Evolutionary conservation across 345 rosid species (phyloP), one percentile per base, ranked within the genome.

Genomic region (Camelina hispida): DNA sequence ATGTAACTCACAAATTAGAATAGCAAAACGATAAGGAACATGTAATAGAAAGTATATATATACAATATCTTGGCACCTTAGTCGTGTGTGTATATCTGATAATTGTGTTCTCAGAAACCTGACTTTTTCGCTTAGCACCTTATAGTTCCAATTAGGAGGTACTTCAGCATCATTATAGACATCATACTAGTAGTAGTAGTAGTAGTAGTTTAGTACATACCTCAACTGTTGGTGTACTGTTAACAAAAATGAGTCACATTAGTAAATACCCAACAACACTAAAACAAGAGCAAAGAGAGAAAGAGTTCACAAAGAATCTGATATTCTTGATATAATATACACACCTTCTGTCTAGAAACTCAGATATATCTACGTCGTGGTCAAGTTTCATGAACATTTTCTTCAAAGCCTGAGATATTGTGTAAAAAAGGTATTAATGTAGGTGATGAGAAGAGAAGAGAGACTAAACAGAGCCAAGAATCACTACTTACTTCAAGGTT

Each of bases 301-400:
- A 9, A 42, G 20, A 23, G 37, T 15, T 35, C 23, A 70, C 25
- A 17, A 22, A 14, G 22, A 57, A 74, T 16, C 28, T 66, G 1
- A 54, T 13, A 54, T 35, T 70, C 48, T 32, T 70, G 52, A 57
- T 48, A 23, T 60, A 2, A 15, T 65, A 12, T 2, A 61, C 16
- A 53, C 69, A 93, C 97, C 93, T 83, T 79, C 83, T 59, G 69
- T 90, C 91, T 68, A 93, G 66, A 83, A 89, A 91, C 65, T 86
- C 94, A 67, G 89, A 79, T 69, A 91, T 67, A 79, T 86, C 86
- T 50, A 93, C 90, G 81, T 91, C 93, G 58, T 91, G 98, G 53
- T 93, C 93, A 86, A 85, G 84, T 82, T 88, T 91, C 88, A 78
- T 82, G 70, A 91, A 91, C 25, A 93, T 91, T 81, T 91, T 93